Percentiles rank a stretch among this genome's conserved stretches.
Conservation (phyloP, 495 filamentous ascomycete genomes). For the Choiromyces venosus region DNA sequence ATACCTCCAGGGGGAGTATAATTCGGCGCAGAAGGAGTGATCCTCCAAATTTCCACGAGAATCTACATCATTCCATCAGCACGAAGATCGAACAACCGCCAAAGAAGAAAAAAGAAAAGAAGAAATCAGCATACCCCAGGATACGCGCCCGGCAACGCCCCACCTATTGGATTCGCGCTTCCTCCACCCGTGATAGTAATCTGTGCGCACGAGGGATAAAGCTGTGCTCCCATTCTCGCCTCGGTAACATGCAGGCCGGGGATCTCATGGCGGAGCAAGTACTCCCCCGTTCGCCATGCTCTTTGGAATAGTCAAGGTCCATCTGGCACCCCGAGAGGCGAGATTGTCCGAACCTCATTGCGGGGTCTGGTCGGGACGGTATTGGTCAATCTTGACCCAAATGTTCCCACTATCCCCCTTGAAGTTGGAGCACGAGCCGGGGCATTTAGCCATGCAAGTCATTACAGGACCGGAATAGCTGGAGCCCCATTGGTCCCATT, state of each 20-base stretch:
- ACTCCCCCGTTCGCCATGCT: slow-evolving; percentile 64
- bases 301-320: slow-evolving; percentile 64
- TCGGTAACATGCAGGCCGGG: slow-evolving; percentile 66
- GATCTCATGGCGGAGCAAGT: slow-evolving; percentile 77
- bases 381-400: slow-evolving; percentile 60
- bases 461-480: slow-evolving; percentile 67
- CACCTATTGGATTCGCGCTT: slow-evolving; percentile 54
- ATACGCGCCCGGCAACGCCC: slow-evolving; percentile 61
- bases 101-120: background rate
- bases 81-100: background rate
- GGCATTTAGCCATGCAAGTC: slow-evolving; percentile 66
- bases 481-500: slow-evolving; percentile 65
- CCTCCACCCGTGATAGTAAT: slow-evolving; percentile 62
- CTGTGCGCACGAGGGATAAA: slow-evolving; percentile 76
- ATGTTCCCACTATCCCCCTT: slow-evolving; percentile 58
- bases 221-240: slow-evolving; percentile 60
- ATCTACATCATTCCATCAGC: background rate
- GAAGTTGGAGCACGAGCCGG: slow-evolving; percentile 66
- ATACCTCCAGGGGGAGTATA: slow-evolving; percentile 16
- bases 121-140: slow-evolving; percentile 30
- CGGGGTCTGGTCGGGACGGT: slow-evolving; percentile 52
- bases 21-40: slow-evolving; percentile 9
- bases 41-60: slow-evolving; percentile 21
- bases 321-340: slow-evolving; percentile 58
- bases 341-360: slow-evolving; percentile 67